Base-by-base conservation (phyloP, 2,329 filamentous ascomycete genomes). In the Aureobasidium sp. region DNA sequence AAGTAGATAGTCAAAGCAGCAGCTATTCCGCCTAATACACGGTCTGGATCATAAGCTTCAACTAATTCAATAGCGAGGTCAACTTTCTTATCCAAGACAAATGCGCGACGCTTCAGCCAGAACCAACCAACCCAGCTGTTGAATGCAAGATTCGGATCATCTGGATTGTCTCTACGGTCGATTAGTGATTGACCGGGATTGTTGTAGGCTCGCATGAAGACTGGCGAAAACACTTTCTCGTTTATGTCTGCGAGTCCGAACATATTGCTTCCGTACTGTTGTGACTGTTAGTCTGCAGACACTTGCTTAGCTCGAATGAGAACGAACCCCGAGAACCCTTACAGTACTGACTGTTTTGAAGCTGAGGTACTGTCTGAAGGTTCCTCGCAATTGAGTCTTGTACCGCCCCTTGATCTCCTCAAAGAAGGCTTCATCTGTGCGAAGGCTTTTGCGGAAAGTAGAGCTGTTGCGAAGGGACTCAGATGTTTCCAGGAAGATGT, bases 191-290 rank as follows among this genome's bases (percentile, higher is more conserved):
- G n/a, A 4, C 26, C 8, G n/a, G 55, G 55, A 15, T 58, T 23
- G 27, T 58, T 58, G 32, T 58, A 58, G 12, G 29, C 41, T 36
- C 32, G 36, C 55, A 58, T 58, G 42, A 58, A 58, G 32, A 58
- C 42, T 37, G 55, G 55, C 2, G 55, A 58, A 26, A 58, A 58
- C 3, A 58, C 20, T 32, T 58, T 58, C 9, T 58, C 55, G 7
- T 36, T 47, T 10, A 42, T 27, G 3, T 47, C 27, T 12, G 55
- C 41, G 23, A 58, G 41, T 2, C 55, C 55, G 9, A 58, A 58
- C 17, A 34, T 12, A 8, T 58, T 37, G 20, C 37, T 58, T 6
- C 55, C 55, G 15, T 37, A 58, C 55, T 58, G 29, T 37, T 9
- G 32, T 17, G 2, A 20, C 9, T 27, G 36, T 26, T 5, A 27